Evolutionary conservation across 2,329 filamentous ascomycete genomes (phyloP).

Genomic region (Calonectria pseudoturangicola): DNA sequence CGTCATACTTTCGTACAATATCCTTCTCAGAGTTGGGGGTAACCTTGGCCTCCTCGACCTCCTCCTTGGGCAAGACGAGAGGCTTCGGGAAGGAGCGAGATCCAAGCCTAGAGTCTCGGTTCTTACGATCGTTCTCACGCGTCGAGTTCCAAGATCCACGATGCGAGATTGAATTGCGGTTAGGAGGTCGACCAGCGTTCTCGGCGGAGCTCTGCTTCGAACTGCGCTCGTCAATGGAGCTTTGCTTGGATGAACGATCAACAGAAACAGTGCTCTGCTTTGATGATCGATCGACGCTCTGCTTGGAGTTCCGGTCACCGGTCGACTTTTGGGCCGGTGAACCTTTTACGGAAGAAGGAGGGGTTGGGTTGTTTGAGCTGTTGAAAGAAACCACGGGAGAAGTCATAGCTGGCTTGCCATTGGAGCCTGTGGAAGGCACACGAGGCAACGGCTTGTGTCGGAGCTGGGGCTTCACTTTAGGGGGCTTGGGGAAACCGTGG

Average conservation of each 20-base stretch:
- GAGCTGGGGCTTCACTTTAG: constrained; percentile 30
- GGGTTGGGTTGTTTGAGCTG: constrained; percentile 53
- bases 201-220: constrained; percentile 25
- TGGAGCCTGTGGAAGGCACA: constrained; percentile 23
- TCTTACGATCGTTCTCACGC: constrained; percentile 54
- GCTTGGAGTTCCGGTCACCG: constrained; percentile 29
- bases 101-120: constrained; percentile 46
- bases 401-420: constrained; percentile 37
- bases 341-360: constrained; percentile 56
- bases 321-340: constrained; percentile 53
- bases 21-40: constrained; percentile 57
- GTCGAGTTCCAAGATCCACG: constrained; percentile 60
- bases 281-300: constrained; percentile 22
- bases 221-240: constrained; percentile 29
- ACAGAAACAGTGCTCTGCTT: constrained; percentile 33
- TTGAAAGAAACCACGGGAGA: constrained; percentile 42
- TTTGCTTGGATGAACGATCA: constrained; percentile 32
- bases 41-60: constrained; percentile 49
- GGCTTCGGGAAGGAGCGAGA: constrained; percentile 49
- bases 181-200: constrained; percentile 15
- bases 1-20: constrained; percentile 62
- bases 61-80: constrained; percentile 47
- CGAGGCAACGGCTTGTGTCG: constrained; percentile 28
- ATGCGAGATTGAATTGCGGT: constrained; percentile 56
- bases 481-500: constrained; percentile 36